Base-by-base conservation (phyloP, 139 green algal genomes). In the Auxenochlorella pyrenoidosa region DNA sequence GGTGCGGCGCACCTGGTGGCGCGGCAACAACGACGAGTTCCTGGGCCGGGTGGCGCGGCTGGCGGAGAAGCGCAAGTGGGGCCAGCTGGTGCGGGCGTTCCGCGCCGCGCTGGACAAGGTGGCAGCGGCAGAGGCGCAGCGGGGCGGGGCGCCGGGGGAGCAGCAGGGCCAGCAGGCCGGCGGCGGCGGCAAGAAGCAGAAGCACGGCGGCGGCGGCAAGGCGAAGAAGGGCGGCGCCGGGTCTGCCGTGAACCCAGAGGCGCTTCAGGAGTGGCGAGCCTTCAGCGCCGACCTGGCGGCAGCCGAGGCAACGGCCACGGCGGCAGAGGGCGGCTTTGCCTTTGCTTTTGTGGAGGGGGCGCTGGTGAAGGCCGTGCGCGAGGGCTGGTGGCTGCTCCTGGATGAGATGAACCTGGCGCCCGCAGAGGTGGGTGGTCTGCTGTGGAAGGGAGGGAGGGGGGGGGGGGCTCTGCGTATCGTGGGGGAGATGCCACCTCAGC, bases 381-480 rank as follows among this genome's bases (percentile, higher is more conserved):
- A 98, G 75, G 98, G 98, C 16, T 95, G 94, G 87, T 99, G 98
- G 98, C 91, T 99, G 84, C 95, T 99, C 51, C 92, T 99, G 79
- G 98, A 99, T 89, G 98, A 99, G 87, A 95, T 97, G 83, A 98
- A 98, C 91, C 92, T 98, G 66, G 96, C 96, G 26, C 96, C 96
- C 2, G 88, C 96, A 28, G 96, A 98, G 90, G 92, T 93, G 59
- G 32, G 81, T 28, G 12, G 36, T 12, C 60, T 68, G 60, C 22
- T 28, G n/a, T n/a, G n/a, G n/a, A n/a, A n/a, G n/a, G n/a, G n/a
- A n/a, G n/a, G n/a, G n/a, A n/a, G n/a, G 54, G 16, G 18, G 54
- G 54, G 54, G 54, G 54, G 54, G 54, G 16, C n/a, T n/a, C n/a
- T n/a, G n/a, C n/a, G n/a, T n/a, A n/a, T n/a, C n/a, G n/a, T n/a